phyloP scores from a whole-genome alignment of 1,284 basidiomycete genomes.

The Neolentinus lepideus region DNA sequence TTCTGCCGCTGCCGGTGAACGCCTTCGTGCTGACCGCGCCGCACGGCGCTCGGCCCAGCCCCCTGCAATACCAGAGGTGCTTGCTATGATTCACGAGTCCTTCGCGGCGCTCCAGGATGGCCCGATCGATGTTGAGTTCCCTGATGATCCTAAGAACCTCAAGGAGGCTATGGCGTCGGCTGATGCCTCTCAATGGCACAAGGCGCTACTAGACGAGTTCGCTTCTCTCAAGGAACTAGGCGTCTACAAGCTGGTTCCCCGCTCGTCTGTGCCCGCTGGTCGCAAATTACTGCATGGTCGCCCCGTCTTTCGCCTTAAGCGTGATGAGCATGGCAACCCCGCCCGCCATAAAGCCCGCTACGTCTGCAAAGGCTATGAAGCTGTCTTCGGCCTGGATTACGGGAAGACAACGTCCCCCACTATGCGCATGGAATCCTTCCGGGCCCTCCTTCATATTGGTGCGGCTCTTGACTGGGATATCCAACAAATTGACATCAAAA shows the following conservation, averaged over 20 bases:
- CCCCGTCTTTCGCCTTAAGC: slow-evolving; percentile 22
- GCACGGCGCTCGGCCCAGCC: slow-evolving; percentile 18
- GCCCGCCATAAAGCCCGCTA: slow-evolving; percentile 26
- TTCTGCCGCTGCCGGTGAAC: slow-evolving; percentile 1
- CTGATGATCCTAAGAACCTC: slow-evolving; percentile 9
- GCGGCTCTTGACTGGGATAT: slow-evolving; percentile 27
- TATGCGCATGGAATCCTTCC: slow-evolving; percentile 26
- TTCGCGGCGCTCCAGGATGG: background rate
- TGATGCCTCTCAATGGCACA: slow-evolving; percentile 13
- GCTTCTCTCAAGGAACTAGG: slow-evolving; percentile 11
- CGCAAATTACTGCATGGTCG: slow-evolving; percentile 18
- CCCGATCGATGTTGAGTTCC: background rate
- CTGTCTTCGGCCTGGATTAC: slow-evolving; percentile 32
- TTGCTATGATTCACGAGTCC: slow-evolving; percentile 7
- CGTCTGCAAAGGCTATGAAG: slow-evolving; percentile 31
- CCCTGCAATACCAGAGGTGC: slow-evolving; percentile 15
- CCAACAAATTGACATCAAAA: slow-evolving; percentile 37
- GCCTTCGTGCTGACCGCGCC: background rate
- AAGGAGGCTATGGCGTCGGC: slow-evolving; percentile 9
- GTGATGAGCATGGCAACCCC: slow-evolving; percentile 19
- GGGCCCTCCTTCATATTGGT: slow-evolving; percentile 28
- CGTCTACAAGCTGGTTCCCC: slow-evolving; percentile 22
- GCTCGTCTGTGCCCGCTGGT: slow-evolving; percentile 13
- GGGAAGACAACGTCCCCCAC: slow-evolving; percentile 35
- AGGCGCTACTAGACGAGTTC: slow-evolving; percentile 3